Evolutionary conservation across 371 early-diverging fungal genomes (phyloP), one percentile per base, ranked within the genome.

Genomic region (Mortierella sp.): DNA sequence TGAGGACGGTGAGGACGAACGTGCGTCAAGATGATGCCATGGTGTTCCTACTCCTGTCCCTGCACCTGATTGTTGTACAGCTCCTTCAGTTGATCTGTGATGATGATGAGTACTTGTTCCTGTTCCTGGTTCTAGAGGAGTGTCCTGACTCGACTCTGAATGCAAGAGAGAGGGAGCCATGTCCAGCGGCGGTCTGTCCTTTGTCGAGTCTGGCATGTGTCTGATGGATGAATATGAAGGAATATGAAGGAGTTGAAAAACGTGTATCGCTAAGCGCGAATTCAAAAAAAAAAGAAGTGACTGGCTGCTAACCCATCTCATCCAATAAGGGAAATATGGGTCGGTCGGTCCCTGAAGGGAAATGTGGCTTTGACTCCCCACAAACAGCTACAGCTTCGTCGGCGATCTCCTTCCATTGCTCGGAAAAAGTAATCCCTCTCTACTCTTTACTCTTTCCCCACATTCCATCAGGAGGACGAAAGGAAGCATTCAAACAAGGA

Each of bases 201-300:
- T 78, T 44, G 73, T 74, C 45, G 78, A 70, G 72, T 81, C 82
- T 14, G 78, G 78, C 82, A 82, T 82, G 34, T 9, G 34, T 9
- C 13, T 42, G 55, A 68, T 38, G 76, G 38, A 8, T 19, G 19
- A 9, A 58, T 44, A 11, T 47, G 26, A 14, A 6, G n/a, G 48
- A 58, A 5, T 38, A n/a, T 63, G 65, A 42, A 26, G 24, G 72
- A 21, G 28, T 3, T n/a, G n/a, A 26, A 14, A 47, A 14, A 47
- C 28, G 48, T 38, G 47, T 7, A 0, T 28, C 42, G 42, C 0
- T 28, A 10, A 50, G 26, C 57, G 26, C n/a, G n/a, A 57, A 26
- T n/a, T n/a, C n/a, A n/a, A n/a, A n/a, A n/a, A n/a, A n/a, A n/a
- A 58, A 14, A 10, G 11, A 28, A 63, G 65, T 63, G 65, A 63